A percentile compares a stretch with the other conserved stretches of the same genome.
Evolutionary conservation across 192 early-diverging fungal species (phyloP).

Genomic region (Gryganskiella cystojenkinii): DNA sequence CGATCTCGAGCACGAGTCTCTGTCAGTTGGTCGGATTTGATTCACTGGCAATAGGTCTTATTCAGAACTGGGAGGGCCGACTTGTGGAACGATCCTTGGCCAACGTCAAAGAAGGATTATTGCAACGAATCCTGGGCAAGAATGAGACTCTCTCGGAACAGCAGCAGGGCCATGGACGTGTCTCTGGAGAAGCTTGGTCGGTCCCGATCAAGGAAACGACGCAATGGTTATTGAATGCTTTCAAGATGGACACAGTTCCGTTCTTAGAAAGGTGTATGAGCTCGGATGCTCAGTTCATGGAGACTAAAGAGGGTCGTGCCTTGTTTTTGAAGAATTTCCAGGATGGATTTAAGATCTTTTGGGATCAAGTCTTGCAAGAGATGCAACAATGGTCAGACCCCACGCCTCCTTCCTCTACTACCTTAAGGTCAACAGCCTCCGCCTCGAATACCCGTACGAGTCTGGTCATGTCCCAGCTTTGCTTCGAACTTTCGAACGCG

Average conservation of each 20-base stretch:
- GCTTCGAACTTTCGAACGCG: slow-evolving; percentile 28
- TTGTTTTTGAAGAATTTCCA: slow-evolving; percentile 49
- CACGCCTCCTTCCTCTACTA: not conserved
- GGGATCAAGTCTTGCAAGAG: slow-evolving; percentile 48
- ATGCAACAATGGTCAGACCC: slow-evolving; percentile 30
- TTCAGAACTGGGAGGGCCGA: slow-evolving; percentile 43
- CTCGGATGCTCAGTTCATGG: slow-evolving; percentile 42
- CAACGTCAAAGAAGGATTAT: slow-evolving; percentile 16
- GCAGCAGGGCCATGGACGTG: no score
- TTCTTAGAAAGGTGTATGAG: slow-evolving; percentile 57
- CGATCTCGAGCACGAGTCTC: slow-evolving; percentile 18
- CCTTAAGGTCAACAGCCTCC: not conserved
- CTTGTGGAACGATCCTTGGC: slow-evolving; percentile 19
- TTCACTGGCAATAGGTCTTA: slow-evolving; percentile 27
- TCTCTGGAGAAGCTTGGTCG: not conserved
- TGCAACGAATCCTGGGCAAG: slow-evolving; percentile 19
- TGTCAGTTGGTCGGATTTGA: slow-evolving; percentile 37
- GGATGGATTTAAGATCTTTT: slow-evolving; percentile 45
- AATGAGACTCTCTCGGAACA: not conserved
- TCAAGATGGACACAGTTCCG: slow-evolving; percentile 47
- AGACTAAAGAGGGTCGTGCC: slow-evolving; percentile 29
- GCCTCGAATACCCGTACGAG: slow-evolving; percentile 11
- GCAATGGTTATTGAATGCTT: slow-evolving; percentile 32
- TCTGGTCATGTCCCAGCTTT: slow-evolving; percentile 37
- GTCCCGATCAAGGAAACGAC: slow-evolving; percentile 43